Percentiles rank a stretch among this genome's conserved stretches.
Conservation (phyloP, 2,329 filamentous ascomycete genomes). For the Xylariales sp. region DNA sequence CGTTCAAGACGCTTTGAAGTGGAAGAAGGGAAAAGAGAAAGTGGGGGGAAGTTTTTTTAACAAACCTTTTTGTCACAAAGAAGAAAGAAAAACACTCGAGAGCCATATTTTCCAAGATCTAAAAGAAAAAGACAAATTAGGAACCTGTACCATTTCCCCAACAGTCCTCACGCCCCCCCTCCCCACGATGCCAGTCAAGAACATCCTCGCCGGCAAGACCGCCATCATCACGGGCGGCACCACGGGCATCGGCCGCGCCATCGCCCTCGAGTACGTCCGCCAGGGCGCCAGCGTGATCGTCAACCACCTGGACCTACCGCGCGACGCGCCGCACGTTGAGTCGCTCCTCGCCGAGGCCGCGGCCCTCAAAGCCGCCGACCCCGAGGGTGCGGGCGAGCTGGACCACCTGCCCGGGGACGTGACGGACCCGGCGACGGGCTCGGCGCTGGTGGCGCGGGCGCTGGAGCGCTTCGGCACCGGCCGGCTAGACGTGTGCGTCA, state of each 20-base stretch:
- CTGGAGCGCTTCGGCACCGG: constrained; percentile 56
- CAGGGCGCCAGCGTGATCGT: constrained; percentile 77
- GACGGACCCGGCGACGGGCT: constrained; percentile 66
- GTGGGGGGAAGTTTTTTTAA: no score
- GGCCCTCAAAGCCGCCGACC: constrained; percentile 37
- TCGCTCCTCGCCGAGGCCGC: constrained; percentile 50
- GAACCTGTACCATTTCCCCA: no score
- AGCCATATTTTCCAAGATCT: no score
- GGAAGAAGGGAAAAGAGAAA: no score
- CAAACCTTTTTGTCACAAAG: no score
- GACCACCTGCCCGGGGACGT: constrained; percentile 75
- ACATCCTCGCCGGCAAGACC: constrained; percentile 68
- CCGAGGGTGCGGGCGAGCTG: constrained; percentile 50
- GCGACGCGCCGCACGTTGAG: constrained; percentile 46
- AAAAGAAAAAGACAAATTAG: no score
- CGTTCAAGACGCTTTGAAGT: no score
- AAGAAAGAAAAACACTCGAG: no score
- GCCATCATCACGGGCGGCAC: constrained; percentile 84
- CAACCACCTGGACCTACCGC: constrained; percentile 66
- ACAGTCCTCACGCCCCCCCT: no score
- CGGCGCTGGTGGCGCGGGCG: constrained; percentile 60
- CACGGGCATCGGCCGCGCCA: constrained; percentile 82
- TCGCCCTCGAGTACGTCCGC: constrained; percentile 71
- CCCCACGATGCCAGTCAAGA: constrained; percentile 35
- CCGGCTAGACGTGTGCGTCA: constrained; percentile 73